Base-by-base conservation (phyloP, 2,329 filamentous ascomycete genomes). In the Aspergillus sp. region DNA sequence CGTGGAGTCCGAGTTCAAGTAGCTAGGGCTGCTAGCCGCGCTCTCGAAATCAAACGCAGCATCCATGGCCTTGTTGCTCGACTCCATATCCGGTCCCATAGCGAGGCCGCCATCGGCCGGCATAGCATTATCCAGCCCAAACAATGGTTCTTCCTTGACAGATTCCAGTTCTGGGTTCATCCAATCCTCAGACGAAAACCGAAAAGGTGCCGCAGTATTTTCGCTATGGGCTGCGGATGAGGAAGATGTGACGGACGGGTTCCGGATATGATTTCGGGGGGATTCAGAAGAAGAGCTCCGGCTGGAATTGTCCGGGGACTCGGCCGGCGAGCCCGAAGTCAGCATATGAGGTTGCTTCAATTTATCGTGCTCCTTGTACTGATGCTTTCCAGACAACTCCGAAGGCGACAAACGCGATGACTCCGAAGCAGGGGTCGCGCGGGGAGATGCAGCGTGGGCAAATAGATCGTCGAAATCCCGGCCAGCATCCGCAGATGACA, bases 21-120 rank as follows among this genome's bases (percentile, higher is more conserved):
- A 62, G 38, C 61, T 66, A 2, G 64, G 63, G 22, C 62, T 67
- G 43, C 63, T 66, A 5, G 61, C 63, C 19, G 64, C 64, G 37
- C 63, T 66, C 26, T 67, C 63, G 39, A 67, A 67, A 40, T 67
- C 64, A 36, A 67, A 67, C 8, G 61, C 63, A 16, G 63, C 63
- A 41, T 64, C 63, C 64, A 68, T 66, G 11, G 60, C 61, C 39
- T 57, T 60, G 38, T 67, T 67, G 36, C 61, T 67, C 5, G 52
- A 57, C 39, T 67, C 64, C 26, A 65, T 43, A 32, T 67, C 64
- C 15, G 55, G 40, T 12, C 56, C 57, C 36, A 49, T 42, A 4
- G 42, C 37, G 30, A 55, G 54, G 4, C 44, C 45, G 15, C 42
- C 44, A 34, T 61, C 55, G 8, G 53, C 46, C 8, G 47, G 43